Percentiles rank a stretch among this genome's conserved stretches.
phyloP scores from a whole-genome alignment of 495 filamentous ascomycete species.

The Aspergillus panamensis region DNA sequence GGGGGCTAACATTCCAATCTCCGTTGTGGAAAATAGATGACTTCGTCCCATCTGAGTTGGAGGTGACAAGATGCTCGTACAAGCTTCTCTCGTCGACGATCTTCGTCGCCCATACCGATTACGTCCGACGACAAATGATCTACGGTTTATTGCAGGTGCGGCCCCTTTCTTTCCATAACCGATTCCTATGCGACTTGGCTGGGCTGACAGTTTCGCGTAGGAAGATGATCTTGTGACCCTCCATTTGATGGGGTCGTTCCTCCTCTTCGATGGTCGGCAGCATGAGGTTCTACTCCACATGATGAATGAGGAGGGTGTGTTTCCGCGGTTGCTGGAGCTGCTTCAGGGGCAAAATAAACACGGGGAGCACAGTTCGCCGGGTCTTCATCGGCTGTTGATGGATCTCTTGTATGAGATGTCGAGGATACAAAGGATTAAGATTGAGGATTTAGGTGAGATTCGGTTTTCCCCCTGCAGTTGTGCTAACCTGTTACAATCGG shows the following conservation, averaged over 20 bases:
- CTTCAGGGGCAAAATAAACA: conserved; percentile 57
- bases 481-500: background rate
- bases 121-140: conserved; percentile 89
- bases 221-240: conserved; percentile 77
- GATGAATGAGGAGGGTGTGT: conserved; percentile 84
- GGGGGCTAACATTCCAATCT: conserved; percentile 1
- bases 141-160: conserved; percentile 83
- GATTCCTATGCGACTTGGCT: background rate
- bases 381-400: conserved; percentile 76
- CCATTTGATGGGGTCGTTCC: conserved; percentile 77
- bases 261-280: conserved; percentile 84
- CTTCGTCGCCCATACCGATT: conserved; percentile 71
- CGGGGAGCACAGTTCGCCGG: conserved; percentile 60
- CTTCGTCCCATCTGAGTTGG: conserved; percentile 79
- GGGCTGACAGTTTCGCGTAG: conserved; percentile 29
- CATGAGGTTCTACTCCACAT: conserved; percentile 75
- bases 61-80: conserved; percentile 79
- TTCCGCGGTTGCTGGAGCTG: conserved; percentile 77
- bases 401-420: conserved; percentile 97
- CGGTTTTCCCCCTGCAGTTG: background rate
- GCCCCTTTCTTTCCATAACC: background rate
- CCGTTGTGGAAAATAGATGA: conserved; percentile 50
- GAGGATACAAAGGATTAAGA: conserved; percentile 75
- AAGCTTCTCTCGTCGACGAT: conserved; percentile 71
- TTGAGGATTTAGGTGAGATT: conserved; percentile 69